These are phyloP conservation scores for Aspergillus affinis DNA, from an alignment of 495 filamentous ascomycete species.

Conservation along the genomic window DNA sequence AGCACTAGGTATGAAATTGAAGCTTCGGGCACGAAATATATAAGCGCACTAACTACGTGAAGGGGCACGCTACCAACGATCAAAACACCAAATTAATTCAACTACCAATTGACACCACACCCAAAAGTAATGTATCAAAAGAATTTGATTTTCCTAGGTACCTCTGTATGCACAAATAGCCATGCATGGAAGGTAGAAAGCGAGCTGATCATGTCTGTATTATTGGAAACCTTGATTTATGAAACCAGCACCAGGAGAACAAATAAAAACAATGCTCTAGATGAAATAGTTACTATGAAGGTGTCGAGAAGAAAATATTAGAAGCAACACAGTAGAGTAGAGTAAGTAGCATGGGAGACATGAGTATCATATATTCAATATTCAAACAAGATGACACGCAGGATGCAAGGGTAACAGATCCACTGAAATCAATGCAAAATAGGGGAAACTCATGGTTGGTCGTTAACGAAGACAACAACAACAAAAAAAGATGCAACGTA, in stretches of 20 bases:
- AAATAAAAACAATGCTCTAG: not conserved
- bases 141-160: no score
- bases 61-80: no score
- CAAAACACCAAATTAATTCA: no score
- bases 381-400: constrained; percentile 13
- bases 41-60: no score
- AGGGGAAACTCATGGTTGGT: constrained; percentile 26
- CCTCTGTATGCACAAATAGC: not conserved
- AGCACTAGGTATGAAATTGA: no score
- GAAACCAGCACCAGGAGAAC: not conserved
- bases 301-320: not conserved
- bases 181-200: not conserved
- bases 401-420: constrained; percentile 6
- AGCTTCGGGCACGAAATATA: no score
- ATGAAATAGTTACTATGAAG: not conserved
- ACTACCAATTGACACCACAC: no score
- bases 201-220: no score
- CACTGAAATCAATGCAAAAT: constrained; percentile 7
- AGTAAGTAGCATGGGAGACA: not conserved
- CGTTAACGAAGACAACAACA: constrained; percentile 21
- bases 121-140: no score
- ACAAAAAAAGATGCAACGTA: constrained; percentile 18
- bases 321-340: not conserved
- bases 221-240: not conserved
- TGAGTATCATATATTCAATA: constrained; percentile 5